phyloP scores from a whole-genome alignment of 345 rosid species.

The Brassica napus region DNA sequence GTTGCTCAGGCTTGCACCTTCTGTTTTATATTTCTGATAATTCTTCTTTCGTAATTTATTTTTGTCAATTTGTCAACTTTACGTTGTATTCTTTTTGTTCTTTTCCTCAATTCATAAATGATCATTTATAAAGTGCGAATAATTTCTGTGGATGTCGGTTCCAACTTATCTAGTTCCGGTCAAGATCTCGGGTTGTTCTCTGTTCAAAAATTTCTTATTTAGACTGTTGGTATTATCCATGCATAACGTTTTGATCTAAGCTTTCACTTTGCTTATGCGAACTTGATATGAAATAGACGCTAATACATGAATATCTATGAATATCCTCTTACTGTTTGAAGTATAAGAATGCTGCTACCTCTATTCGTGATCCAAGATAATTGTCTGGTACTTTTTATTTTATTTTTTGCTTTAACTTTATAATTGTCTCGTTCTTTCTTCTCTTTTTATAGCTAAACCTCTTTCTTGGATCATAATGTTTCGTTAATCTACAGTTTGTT shows the following conservation, averaged over 20 bases:
- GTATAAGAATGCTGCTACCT: neutral
- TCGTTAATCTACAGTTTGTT: neutral
- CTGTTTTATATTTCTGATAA: slow-evolving; percentile 44
- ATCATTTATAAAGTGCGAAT: neutral
- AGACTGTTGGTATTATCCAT: neutral
- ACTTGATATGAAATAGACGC: neutral
- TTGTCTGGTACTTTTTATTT: neutral
- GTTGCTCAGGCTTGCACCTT: slow-evolving; percentile 62
- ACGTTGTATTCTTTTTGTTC: slow-evolving; percentile 16
- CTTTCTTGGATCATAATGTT: neutral
- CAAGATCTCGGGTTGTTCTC: neutral
- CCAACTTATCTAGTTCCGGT: no score
- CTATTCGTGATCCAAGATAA: neutral
- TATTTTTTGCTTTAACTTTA: no score
- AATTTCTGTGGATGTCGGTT: neutral
- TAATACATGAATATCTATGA: neutral
- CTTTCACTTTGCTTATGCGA: neutral
- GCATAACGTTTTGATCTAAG: neutral
- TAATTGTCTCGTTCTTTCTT: neutral
- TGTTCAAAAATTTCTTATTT: neutral
- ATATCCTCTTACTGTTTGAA: neutral
- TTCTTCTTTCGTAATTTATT: neutral
- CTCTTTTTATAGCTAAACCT: neutral
- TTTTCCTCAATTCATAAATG: neutral
- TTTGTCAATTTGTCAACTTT: neutral